Evolutionary conservation across 1,284 basidiomycete genomes (phyloP), one percentile per base, ranked within the genome.

Genomic region (Microbotryum silenes-acaulis): DNA sequence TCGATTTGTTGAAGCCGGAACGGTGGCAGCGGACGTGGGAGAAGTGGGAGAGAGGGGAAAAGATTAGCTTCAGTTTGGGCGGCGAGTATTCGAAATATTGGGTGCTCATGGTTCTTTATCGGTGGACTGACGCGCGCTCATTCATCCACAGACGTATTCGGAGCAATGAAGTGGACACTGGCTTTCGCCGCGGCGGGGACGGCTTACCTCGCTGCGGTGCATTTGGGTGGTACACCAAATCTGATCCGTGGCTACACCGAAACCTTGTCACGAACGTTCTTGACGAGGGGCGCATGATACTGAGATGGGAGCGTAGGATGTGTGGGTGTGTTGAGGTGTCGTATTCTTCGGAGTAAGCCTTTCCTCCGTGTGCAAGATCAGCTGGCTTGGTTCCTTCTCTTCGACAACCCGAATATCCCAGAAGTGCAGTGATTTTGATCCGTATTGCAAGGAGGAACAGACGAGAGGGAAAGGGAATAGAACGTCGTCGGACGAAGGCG

Each of bases 41-140:
- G 6, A 64, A 67, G 50, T 75, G 74, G 74, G 51, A 51, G n/a
- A 42, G 48, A 12, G 74, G 74, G 0, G 74, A 75, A 51, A 65
- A 63, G 42, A 61, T 72, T 20, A 64, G 56, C 16, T 69, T 74
- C 21, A 58, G 67, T 7, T 21, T 74, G 10, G 49, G 23, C 3
- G 73, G 70, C 71, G 53, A 50, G 70, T 60, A 20, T 7, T 16
- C 14, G 37, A 12, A 31, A 10, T 42, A 12, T 16, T 18, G 10
- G 12, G 23, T 14, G 21, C 8, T 47, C n/a, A 23, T 49, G 31
- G 6, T 4, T 44, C 27, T 25, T 20, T 29, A 6, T 44, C 16
- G 6, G 20, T 25, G n/a, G 3, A 4, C 10, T 18, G 6, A 27
- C 44, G 25, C 25, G 4, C 29, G 9, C 3, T 46, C 20, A 6